Percentiles rank a stretch among this genome's conserved stretches.
phyloP scores from a whole-genome alignment of 257 asterid species.

The Schizonepeta tenuifolia region DNA sequence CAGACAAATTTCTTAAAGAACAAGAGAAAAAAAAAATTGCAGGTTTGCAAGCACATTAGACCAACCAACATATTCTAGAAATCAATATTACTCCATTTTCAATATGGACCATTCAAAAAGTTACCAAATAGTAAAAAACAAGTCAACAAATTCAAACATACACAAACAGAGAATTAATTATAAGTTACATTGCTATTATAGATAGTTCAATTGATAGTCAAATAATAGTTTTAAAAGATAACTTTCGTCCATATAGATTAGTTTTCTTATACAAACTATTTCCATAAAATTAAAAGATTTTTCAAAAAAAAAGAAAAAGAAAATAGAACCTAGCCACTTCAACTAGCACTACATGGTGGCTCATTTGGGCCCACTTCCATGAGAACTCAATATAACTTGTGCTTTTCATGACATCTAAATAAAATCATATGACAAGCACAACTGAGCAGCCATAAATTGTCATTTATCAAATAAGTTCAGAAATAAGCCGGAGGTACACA shows the following conservation, averaged over 20 bases:
- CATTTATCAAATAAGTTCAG: background rate
- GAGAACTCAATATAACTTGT: background rate
- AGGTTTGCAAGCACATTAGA: background rate
- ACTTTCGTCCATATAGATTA: too few species aligned
- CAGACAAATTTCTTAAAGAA: background rate
- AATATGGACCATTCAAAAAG: background rate
- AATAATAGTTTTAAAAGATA: too few species aligned
- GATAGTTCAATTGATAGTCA: too few species aligned
- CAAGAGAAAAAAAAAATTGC: background rate
- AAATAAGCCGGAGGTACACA: conserved; percentile 10
- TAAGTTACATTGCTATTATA: too few species aligned
- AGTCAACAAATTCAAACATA: too few species aligned
- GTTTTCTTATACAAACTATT: too few species aligned
- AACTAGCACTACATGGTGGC: too few species aligned
- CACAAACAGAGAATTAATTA: too few species aligned
- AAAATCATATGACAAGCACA: background rate
- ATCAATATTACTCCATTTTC: background rate
- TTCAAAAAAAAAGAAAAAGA: too few species aligned
- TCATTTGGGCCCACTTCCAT: background rate
- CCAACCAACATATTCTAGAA: background rate
- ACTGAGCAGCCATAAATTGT: background rate
- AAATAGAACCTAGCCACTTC: too few species aligned
- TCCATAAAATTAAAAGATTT: too few species aligned
- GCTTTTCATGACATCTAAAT: conserved; percentile 7
- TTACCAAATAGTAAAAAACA: background rate